Conservation (phyloP, 2,329 filamentous ascomycete species). For the Monilinia fructicola region DNA sequence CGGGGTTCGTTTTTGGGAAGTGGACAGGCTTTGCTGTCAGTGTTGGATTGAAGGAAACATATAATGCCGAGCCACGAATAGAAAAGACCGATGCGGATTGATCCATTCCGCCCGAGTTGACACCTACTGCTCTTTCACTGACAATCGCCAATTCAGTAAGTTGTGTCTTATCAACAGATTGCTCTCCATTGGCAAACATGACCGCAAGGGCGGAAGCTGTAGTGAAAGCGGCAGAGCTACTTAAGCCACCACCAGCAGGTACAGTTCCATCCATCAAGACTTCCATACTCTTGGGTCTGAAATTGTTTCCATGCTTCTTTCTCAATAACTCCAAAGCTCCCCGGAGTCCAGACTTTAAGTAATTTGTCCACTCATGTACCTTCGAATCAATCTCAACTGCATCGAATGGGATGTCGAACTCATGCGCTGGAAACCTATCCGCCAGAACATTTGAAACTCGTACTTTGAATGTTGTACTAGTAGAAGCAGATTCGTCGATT, state of each 20-base stretch:
- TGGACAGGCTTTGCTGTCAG: slow-evolving; percentile 75
- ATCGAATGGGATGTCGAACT: slow-evolving; percentile 68
- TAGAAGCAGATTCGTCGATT: slow-evolving; percentile 45
- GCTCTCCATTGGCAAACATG: slow-evolving; percentile 79
- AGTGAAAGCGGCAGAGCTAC: slow-evolving; percentile 90
- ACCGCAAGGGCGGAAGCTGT: slow-evolving; percentile 87
- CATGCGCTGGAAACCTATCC: slow-evolving; percentile 70
- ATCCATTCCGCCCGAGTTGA: slow-evolving; percentile 98
- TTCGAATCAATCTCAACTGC: slow-evolving; percentile 79
- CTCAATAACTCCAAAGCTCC: slow-evolving; percentile 78
- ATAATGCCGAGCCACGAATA: slow-evolving; percentile 78
- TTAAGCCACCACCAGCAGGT: slow-evolving; percentile 86
- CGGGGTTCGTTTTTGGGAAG: slow-evolving; percentile 77
- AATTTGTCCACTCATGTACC: slow-evolving; percentile 93
- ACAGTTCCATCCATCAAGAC: slow-evolving; percentile 90
- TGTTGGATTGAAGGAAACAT: slow-evolving; percentile 82
- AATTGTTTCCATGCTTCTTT: slow-evolving; percentile 59
- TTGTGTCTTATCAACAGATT: slow-evolving; percentile 82
- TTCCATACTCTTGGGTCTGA: slow-evolving; percentile 75
- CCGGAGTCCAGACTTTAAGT: slow-evolving; percentile 89
- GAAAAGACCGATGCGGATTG: slow-evolving; percentile 96
- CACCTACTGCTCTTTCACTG: slow-evolving; percentile 88
- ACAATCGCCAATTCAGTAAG: slow-evolving; percentile 91
- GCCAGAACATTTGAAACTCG: slow-evolving; percentile 77
- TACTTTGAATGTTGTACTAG: slow-evolving; percentile 59